Conservation (phyloP, 768 basidiomycete species). For the Tricholoma furcatifolium region DNA sequence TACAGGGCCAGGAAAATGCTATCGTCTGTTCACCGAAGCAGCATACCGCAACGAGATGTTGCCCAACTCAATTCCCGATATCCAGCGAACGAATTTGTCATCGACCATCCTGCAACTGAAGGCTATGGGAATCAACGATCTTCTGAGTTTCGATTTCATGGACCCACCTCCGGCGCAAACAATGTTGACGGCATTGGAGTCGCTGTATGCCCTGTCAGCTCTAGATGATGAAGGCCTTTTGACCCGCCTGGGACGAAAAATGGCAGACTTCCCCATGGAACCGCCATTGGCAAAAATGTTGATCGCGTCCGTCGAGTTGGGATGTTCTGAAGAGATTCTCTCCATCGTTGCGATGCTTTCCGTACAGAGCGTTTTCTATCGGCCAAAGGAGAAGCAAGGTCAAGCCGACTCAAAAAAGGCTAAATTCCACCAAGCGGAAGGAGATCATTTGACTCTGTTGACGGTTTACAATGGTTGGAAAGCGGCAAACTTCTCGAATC, state of each 20-base stretch:
- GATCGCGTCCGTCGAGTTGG: conserved; percentile 95
- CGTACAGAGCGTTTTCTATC: conserved; percentile 94
- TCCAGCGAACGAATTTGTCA: conserved; percentile 92
- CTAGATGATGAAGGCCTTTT: conserved; percentile 95
- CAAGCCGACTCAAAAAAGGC: conserved; percentile 99
- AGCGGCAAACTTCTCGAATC: conserved; percentile 91
- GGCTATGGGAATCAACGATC: conserved; percentile 98
- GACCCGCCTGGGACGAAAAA: conserved; percentile 93
- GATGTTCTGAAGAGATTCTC: conserved; percentile 97
- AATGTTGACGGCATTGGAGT: conserved; percentile 94
- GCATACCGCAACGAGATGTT: conserved; percentile 99
- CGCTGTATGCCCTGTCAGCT: conserved; percentile 92
- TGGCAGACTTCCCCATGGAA: conserved; percentile 99
- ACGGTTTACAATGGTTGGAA: conserved; percentile 99
- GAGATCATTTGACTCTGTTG: conserved; percentile 88
- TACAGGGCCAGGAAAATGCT: conserved; percentile 97
- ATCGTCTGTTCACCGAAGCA: conserved; percentile 96
- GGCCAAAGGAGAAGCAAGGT: conserved; percentile 99
- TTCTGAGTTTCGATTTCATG: conserved; percentile 99
- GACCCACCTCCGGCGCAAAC: conserved; percentile 97
- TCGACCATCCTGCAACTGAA: conserved; percentile 93
- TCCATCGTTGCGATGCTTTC: conserved; percentile 98
- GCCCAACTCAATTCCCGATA: conserved; percentile 96
- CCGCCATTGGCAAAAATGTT: conserved; percentile 96
- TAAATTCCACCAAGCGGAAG: conserved; percentile 99